A percentile compares a stretch with the other conserved stretches of the same genome.
phyloP scores from a whole-genome alignment of 1,284 basidiomycete genomes.

The Melanopsichium pennsylvanicum region DNA sequence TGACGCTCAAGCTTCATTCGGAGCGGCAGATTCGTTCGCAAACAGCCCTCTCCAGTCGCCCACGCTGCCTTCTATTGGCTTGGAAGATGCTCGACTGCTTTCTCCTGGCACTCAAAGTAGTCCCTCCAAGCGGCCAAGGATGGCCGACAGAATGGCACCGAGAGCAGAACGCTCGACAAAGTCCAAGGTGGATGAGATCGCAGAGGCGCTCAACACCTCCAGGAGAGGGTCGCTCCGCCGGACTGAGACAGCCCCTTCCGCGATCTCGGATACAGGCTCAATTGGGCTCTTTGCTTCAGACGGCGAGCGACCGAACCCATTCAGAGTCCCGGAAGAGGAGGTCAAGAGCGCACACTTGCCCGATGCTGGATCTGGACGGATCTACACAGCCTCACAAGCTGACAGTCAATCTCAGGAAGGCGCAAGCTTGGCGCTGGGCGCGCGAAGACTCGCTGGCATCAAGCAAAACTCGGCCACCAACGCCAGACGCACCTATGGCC shows the following conservation, averaged over 20 bases:
- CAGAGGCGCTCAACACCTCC: slow-evolving; percentile 8
- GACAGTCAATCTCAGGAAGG: slow-evolving; percentile 29
- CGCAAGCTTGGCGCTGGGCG: slow-evolving; percentile 1
- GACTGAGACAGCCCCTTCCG: slow-evolving; percentile 31
- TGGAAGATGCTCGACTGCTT: slow-evolving; percentile 1
- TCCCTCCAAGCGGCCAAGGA: slow-evolving; percentile 31
- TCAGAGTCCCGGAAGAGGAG: not conserved
- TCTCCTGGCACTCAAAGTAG: slow-evolving; percentile 18
- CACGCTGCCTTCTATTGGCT: not conserved
- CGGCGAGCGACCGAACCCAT: not conserved
- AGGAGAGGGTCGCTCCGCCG: slow-evolving; percentile 26
- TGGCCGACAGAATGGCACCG: slow-evolving; percentile 40
- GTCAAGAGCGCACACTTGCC: slow-evolving; percentile 3
- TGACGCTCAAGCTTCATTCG: not conserved
- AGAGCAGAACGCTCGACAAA: slow-evolving; percentile 17
- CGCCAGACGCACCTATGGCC: slow-evolving; percentile 42
- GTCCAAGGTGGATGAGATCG: slow-evolving; percentile 13
- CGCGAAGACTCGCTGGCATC: slow-evolving; percentile 37
- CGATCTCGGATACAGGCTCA: slow-evolving; percentile 1
- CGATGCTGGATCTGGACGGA: slow-evolving; percentile 7
- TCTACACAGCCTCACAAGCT: slow-evolving; percentile 7
- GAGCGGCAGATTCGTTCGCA: not conserved
- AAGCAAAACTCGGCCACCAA: slow-evolving; percentile 35
- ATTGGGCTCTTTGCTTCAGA: not conserved
- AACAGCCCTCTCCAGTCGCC: slow-evolving; percentile 24